These are phyloP conservation scores for Pythium rhizo-oryzae DNA, from an alignment of 352 stramenopile species.

Conservation along the genomic window DNA sequence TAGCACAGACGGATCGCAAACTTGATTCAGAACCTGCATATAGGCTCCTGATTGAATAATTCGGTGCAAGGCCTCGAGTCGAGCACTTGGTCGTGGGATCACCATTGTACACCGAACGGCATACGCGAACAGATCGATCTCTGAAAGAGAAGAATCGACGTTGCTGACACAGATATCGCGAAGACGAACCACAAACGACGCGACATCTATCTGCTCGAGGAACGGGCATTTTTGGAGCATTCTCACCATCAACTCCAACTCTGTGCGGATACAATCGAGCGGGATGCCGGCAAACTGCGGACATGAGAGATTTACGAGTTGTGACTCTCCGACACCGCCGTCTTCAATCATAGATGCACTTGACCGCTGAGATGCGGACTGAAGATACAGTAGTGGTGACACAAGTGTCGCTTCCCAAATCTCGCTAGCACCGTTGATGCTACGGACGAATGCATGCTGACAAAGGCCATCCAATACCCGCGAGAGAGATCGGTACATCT, in stretches of 20 bases:
- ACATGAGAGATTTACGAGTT: neutral
- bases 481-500: conserved; percentile 38
- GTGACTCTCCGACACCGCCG: neutral
- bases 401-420: conserved; percentile 36
- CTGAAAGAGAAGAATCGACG: conserved; percentile 1
- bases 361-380: conserved; percentile 2
- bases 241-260: conserved; percentile 36
- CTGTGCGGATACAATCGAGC: conserved; percentile 9
- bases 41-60: conserved; percentile 38
- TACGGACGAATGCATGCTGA: conserved; percentile 26
- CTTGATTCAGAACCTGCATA: conserved; percentile 31
- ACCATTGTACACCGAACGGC: conserved; percentile 34
- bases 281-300: conserved; percentile 12
- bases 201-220: conserved; percentile 45
- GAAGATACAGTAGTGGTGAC: conserved; percentile 32
- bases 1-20: conserved; percentile 28
- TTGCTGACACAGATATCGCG: conserved; percentile 26
- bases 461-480: conserved; percentile 32
- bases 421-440: conserved; percentile 21
- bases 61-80: conserved; percentile 30
- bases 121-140: conserved; percentile 32
- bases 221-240: conserved; percentile 47
- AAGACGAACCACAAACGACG: conserved; percentile 34
- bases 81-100: conserved; percentile 30
- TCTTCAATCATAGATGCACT: neutral